Conservation (phyloP, 1,284 basidiomycete genomes). For the Ganoderma resinaceum region DNA sequence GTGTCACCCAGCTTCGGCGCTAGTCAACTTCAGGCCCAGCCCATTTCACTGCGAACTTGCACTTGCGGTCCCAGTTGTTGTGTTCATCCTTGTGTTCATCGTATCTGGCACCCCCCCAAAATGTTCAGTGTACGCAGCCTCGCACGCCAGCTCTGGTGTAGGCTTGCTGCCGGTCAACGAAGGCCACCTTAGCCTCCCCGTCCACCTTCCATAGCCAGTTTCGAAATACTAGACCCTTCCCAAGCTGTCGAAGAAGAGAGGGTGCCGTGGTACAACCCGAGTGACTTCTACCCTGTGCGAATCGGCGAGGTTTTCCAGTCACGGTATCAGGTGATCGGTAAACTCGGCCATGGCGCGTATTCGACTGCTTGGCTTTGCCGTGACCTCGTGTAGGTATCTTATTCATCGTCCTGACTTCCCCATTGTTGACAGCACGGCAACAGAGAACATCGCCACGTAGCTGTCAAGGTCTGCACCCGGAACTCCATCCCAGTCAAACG, state of each 20-base stretch:
- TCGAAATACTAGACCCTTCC: slow-evolving; percentile 1
- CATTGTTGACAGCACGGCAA: not conserved
- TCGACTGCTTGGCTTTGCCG: slow-evolving; percentile 39
- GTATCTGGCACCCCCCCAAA: too few relatives aligned
- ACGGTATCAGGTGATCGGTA: too few relatives aligned
- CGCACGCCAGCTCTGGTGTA: too few relatives aligned
- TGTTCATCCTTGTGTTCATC: too few relatives aligned
- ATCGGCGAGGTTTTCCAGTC: slow-evolving; percentile 31
- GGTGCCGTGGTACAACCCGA: slow-evolving; percentile 9
- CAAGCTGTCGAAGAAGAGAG: slow-evolving; percentile 10
- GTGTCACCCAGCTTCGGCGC: too few relatives aligned
- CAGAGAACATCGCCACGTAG: too few relatives aligned
- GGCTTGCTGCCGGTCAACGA: too few relatives aligned
- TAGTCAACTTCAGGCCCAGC: too few relatives aligned
- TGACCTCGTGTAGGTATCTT: slow-evolving; percentile 32
- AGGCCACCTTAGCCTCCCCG: slow-evolving; percentile 12
- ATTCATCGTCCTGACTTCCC: slow-evolving; percentile 7
- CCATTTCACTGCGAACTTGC: too few relatives aligned
- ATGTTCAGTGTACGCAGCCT: too few relatives aligned
- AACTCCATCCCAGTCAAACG: slow-evolving; percentile 5
- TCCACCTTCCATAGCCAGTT: slow-evolving; percentile 5
- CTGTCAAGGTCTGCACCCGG: slow-evolving; percentile 13
- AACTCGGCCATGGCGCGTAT: slow-evolving; percentile 35
- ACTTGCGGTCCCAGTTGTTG: too few relatives aligned
- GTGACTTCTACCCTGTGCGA: slow-evolving; percentile 13